Evolutionary conservation across 306 rosid genomes (phyloP).

Genomic region (Malus domestica): DNA sequence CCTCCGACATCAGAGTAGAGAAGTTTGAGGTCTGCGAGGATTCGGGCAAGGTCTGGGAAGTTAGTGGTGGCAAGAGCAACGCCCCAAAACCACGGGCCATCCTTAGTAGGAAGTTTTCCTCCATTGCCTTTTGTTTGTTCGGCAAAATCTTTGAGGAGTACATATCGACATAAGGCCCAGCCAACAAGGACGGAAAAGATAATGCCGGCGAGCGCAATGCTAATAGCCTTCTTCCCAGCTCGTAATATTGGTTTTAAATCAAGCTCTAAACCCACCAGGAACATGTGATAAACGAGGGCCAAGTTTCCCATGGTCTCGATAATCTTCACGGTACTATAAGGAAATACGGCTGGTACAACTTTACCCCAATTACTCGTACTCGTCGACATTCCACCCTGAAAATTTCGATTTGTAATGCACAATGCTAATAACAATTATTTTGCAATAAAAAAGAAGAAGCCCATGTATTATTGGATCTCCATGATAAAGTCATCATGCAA

Average conservation of each 20-base stretch:
- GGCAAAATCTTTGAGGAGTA: not conserved
- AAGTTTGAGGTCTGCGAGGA: constrained; percentile 34
- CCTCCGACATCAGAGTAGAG: constrained; percentile 29
- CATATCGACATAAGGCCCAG: constrained; percentile 7
- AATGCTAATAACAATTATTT: too few species aligned
- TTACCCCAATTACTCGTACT: too few species aligned
- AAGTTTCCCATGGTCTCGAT: constrained; percentile 30
- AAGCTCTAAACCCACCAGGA: constrained; percentile 35
- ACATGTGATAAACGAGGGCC: constrained; percentile 32
- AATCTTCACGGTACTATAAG: not conserved
- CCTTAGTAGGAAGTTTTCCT: not conserved
- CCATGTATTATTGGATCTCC: too few species aligned
- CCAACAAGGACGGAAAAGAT: constrained; percentile 27
- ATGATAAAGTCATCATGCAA: too few species aligned
- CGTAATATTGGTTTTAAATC: constrained; percentile 24
- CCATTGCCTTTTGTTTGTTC: not conserved
- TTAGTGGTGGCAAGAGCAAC: constrained; percentile 35
- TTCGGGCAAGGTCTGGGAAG: constrained; percentile 31
- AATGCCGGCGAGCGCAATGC: constrained; percentile 24
- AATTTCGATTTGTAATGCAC: too few species aligned
- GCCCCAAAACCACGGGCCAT: constrained; percentile 37
- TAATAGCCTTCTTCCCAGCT: constrained; percentile 26
- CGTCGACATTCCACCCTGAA: too few species aligned
- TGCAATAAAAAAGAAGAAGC: too few species aligned
- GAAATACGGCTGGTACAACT: too few species aligned